Conservation (phyloP, 2,329 filamentous ascomycete genomes). For the Epichloe gansuensis region DNA sequence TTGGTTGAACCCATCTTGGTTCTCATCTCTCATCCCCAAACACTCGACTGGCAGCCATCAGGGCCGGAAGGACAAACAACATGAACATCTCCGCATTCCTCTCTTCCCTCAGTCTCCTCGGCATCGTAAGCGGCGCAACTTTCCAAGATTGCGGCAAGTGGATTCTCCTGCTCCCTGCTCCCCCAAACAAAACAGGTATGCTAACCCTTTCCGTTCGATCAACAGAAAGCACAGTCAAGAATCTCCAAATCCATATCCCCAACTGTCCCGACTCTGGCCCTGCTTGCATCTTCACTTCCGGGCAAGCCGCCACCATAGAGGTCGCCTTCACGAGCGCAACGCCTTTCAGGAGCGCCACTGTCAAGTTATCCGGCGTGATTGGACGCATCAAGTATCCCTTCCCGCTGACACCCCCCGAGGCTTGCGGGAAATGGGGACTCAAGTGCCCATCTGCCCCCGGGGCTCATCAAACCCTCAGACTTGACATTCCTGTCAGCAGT, state of each 20-base stretch:
- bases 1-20: not conserved
- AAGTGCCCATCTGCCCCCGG: slow-evolving; percentile 1
- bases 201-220: not conserved
- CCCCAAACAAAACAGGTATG: no score
- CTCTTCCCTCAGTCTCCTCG: not conserved
- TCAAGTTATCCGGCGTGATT: not conserved
- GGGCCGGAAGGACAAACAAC: not conserved
- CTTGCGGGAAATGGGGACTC: slow-evolving; percentile 4
- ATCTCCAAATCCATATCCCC: slow-evolving; percentile 4
- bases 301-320: not conserved
- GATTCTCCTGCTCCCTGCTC: not conserved
- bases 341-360: not conserved
- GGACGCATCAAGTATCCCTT: not conserved
- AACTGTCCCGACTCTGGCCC: slow-evolving; percentile 2
- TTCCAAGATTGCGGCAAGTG: slow-evolving; percentile 3
- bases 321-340: not conserved
- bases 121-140: not conserved
- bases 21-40: no score
- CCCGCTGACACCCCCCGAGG: not conserved
- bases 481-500: not conserved
- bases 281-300: not conserved
- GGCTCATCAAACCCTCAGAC: not conserved
- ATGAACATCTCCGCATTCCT: not conserved
- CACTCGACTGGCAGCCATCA: no score
- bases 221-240: slow-evolving; percentile 1